Base-by-base conservation (phyloP, 164 flowering plant species). In the Chimonanthus salicifolius region DNA sequence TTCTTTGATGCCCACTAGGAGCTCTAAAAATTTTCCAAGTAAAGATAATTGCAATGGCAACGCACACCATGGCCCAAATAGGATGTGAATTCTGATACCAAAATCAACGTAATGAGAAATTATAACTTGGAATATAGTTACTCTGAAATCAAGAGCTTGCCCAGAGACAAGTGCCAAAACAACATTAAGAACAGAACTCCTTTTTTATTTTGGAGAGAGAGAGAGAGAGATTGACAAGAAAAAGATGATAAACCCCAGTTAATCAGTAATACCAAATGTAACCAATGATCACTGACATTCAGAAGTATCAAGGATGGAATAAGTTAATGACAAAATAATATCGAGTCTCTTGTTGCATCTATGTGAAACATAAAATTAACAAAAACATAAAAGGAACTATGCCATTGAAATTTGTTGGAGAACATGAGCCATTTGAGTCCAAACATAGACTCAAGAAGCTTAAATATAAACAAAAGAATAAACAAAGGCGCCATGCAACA, bases 11-110 rank as follows among this genome's bases (percentile, higher is more conserved):
- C 48, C 68, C 85, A 21, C 80, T 65, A 2, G 94, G 88, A 11
- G 92, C 72, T 84, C 96, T 87, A 76, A 89, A 74, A 69, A 89
- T 68, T 82, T 94, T 87, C 94, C 97, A 94, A 0, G 90, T 86
- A 81, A 94, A 91, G 63, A 89, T 70, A 64, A 91, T 62, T 43
- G 94, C 97, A 77, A 92, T 80, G 48, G 90, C 94, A 78, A 94
- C 77, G 71, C 93, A 97, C 1, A 91, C 96, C 72, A 89, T 72
- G 20, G 96, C 90, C 68, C 94, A 92, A 71, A 90, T 75, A 11
- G 92, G 85, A 63, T 89, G 87, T 21, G 88, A 83, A 84, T 86
- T 88, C 98, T 94, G 82, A 51, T 21, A 74, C 47, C 33, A 78
- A n/a, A 4, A 33, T 6, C 62, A 64, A 71, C 48, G 45, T 3